Percentiles rank a stretch among this genome's conserved stretches.
Conservation (phyloP, 805 yeast genomes). For the Saccharomycopsis capsularis region DNA sequence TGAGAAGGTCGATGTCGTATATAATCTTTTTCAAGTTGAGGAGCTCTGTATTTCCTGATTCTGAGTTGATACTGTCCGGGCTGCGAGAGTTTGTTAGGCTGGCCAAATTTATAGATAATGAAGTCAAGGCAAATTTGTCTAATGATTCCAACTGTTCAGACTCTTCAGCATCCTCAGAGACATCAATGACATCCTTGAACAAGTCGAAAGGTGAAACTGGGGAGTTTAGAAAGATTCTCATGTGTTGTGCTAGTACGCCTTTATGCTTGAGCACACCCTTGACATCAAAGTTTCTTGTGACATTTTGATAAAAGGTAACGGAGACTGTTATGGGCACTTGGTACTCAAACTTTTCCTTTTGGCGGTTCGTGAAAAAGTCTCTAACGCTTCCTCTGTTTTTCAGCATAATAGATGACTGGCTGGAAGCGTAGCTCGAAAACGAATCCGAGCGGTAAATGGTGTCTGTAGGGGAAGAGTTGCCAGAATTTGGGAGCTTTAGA, state of each 20-base stretch:
- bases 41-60: not conserved
- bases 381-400: not conserved
- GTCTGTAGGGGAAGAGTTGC: not conserved
- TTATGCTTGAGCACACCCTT: conserved; percentile 11
- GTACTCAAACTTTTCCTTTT: not conserved
- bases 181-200: conserved; percentile 14
- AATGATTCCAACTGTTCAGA: not conserved
- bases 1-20: conserved; percentile 4
- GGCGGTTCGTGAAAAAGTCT: not conserved
- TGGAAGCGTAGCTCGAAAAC: not conserved
- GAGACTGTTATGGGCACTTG: conserved; percentile 8
- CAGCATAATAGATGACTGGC: conserved; percentile 3
- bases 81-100: not conserved
- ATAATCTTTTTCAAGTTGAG: conserved; percentile 1
- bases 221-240: conserved; percentile 8
- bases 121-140: conserved; percentile 9
- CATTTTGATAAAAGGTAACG: conserved; percentile 9
- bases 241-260: conserved; percentile 10
- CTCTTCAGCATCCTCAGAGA: conserved; percentile 1
- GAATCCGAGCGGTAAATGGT: not conserved
- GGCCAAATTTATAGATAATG: not conserved
- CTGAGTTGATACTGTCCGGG: not conserved
- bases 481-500: not conserved
- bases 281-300: conserved; percentile 10
- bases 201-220: conserved; percentile 12